These are phyloP conservation scores for Hypoxylon sp. DNA, from an alignment of 2,329 filamentous ascomycete species.

Conservation along the genomic window DNA sequence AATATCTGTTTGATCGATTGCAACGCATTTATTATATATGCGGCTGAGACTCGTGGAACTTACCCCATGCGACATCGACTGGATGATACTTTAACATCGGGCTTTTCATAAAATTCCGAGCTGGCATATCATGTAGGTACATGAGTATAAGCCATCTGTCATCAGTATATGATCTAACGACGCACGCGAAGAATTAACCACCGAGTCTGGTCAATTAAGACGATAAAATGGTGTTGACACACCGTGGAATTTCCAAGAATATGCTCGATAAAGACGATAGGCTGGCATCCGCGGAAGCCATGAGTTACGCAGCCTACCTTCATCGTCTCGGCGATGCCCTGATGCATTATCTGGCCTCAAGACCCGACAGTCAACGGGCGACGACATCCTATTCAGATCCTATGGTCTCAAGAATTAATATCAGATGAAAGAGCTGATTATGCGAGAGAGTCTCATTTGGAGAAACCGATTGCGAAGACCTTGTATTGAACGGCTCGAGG, in stretches of 20 bases:
- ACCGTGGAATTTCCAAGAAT: background rate
- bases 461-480: background rate
- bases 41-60: background rate
- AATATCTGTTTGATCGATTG: background rate
- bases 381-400: background rate
- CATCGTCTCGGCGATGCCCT: background rate
- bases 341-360: background rate
- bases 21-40: background rate
- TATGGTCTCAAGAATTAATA: background rate
- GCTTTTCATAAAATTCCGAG: background rate
- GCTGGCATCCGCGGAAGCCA: background rate
- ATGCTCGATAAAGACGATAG: background rate
- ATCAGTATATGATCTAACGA: background rate
- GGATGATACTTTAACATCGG: background rate
- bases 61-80: background rate
- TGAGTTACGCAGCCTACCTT: background rate
- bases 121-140: background rate
- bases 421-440: background rate
- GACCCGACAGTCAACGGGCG: background rate
- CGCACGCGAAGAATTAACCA: background rate
- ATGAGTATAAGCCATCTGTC: background rate
- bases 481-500: constrained; percentile 3
- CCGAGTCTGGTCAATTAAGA: background rate
- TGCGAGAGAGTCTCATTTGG: background rate
- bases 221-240: background rate